Conservation (phyloP, 441 rosid species). For the Syzygium malaccense region DNA sequence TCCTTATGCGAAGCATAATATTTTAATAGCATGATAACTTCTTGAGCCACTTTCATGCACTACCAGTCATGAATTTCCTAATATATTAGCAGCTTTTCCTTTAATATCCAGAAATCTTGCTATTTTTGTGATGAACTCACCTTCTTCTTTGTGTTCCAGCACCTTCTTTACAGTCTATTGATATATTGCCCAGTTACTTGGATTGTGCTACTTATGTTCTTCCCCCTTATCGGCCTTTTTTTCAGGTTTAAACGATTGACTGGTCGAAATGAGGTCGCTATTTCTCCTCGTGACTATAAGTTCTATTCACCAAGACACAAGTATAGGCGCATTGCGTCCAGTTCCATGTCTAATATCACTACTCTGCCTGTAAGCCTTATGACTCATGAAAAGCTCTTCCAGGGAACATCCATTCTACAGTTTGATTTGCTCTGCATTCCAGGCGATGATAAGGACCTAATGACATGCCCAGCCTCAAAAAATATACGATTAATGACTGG, state of each 20-base stretch:
- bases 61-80: not conserved
- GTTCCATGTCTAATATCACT: conserved; percentile 41
- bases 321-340: conserved; percentile 47
- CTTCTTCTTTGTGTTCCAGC: not conserved
- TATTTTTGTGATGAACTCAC: not conserved
- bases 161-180: not conserved
- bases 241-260: conserved; percentile 81
- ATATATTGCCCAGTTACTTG: not conserved
- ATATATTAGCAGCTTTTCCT: not conserved
- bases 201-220: not conserved
- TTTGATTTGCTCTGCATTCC: not conserved
- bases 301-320: conserved; percentile 93
- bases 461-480: not conserved
- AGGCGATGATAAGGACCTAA: not conserved
- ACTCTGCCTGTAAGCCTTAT: conserved; percentile 50
- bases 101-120: not conserved
- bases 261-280: conserved; percentile 71
- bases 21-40: not conserved
- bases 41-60: not conserved
- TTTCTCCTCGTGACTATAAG: conserved; percentile 72
- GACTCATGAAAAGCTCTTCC: not conserved
- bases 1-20: not conserved
- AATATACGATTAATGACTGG: not conserved
- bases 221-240: conserved; percentile 10
- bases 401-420: not conserved